phyloP scores from a whole-genome alignment of 495 filamentous ascomycete genomes.

The Paragyromitra xinjiangensis region DNA sequence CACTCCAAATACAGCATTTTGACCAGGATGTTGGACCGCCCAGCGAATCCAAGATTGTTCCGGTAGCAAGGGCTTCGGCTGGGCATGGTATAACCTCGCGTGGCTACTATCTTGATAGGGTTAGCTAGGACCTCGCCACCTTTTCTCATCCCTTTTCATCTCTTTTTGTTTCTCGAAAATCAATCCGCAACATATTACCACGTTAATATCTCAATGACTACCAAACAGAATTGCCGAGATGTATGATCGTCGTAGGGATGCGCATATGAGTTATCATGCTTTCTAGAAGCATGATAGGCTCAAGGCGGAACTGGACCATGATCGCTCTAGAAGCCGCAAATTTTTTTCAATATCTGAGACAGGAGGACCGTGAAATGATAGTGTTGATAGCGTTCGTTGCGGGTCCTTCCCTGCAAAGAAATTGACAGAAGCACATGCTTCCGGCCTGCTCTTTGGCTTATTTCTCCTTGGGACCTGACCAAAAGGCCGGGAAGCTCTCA shows the following conservation, averaged over 20 bases:
- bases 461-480: conserved; percentile 21
- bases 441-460: conserved; percentile 42
- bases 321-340: conserved; percentile 41
- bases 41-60: conserved; percentile 45
- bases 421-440: conserved; percentile 41
- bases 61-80: conserved; percentile 28
- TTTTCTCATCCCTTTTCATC: conserved; percentile 37
- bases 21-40: background rate
- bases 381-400: conserved; percentile 11
- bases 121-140: conserved; percentile 31
- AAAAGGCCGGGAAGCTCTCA: conserved; percentile 1
- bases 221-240: conserved; percentile 36
- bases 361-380: conserved; percentile 38
- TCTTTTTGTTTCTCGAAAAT: conserved; percentile 29
- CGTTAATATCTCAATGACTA: conserved; percentile 14
- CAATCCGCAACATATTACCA: conserved; percentile 7
- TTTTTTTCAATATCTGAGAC: conserved; percentile 38
- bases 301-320: conserved; percentile 6
- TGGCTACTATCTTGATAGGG: conserved; percentile 27
- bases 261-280: conserved; percentile 21
- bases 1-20: too few relatives aligned
- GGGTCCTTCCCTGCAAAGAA: conserved; percentile 35
- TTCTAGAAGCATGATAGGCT: conserved; percentile 33
- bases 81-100: conserved; percentile 26
- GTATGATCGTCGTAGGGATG: conserved; percentile 46